Base-by-base conservation (phyloP, 2,329 filamentous ascomycete genomes). In the Zymoseptoria ardabiliae region DNA sequence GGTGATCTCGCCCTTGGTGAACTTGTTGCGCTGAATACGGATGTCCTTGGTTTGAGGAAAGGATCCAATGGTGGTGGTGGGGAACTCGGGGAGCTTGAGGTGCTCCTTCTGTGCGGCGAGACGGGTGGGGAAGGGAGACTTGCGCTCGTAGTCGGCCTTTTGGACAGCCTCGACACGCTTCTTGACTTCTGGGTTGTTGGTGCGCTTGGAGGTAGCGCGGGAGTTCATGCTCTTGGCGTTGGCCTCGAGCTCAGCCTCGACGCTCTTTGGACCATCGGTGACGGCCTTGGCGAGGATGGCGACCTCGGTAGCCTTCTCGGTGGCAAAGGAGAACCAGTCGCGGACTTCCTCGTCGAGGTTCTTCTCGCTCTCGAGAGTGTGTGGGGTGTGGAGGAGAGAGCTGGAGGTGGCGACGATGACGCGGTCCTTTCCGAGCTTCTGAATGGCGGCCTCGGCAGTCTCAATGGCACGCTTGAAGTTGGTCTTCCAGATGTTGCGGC, bases 401-500 rank as follows among this genome's bases (percentile, higher is more conserved):
- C 89, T 94, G 73, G 94, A 97, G 69, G 92, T 97, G 74, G 94
- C 90, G 69, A 96, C 91, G 69, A 99, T 90, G 77, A 99, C 93
- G 74, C 94, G 90, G 69, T 97, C 92, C 84, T 96, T 93, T 81
- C 94, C 93, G 65, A 99, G 86, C 82, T 96, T 91, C 82, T 97
- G 90, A 72, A 97, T 82, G 66, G 93, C 94, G 61, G 85, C 82
- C 85, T 97, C 91, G 63, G 94, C 88, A 66, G 81, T 85, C 82
- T 94, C 92, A 67, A 99, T 95, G 73, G 94, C 91, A 72, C 85
- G 86, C 85, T 96, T 89, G 82, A 97, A 89, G 87, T 97, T 96
- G 80, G 91, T 97, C 90, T 99, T 99, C 94, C 94, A 99, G 84
- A 99, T 97, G 85, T 99, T 99, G 73, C 94, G 91, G 72, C 94